These are phyloP conservation scores for Funneliformis geosporum DNA, from an alignment of 192 early-diverging fungal genomes.

Conservation along the genomic window DNA sequence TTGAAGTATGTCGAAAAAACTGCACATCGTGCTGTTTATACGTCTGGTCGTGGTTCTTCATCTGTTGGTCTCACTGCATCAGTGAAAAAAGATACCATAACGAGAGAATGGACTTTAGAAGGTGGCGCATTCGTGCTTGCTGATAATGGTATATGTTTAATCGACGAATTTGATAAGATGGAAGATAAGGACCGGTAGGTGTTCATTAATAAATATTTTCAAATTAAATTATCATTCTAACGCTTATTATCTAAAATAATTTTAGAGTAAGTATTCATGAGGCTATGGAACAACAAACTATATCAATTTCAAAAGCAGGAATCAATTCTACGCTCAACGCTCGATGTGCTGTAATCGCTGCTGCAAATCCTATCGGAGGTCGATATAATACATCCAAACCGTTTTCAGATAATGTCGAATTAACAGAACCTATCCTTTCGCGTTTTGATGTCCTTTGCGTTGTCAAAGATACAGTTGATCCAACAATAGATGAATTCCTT, in stretches of 20 bases:
- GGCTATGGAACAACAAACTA: constrained; percentile 90
- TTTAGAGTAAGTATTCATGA: constrained; percentile 90
- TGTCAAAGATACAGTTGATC: constrained; percentile 90
- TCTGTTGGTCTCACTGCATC: constrained; percentile 85
- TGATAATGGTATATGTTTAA: constrained; percentile 85
- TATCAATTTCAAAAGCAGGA: constrained; percentile 87
- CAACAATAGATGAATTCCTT: constrained; percentile 84
- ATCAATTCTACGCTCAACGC: constrained; percentile 86
- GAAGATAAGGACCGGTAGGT: constrained; percentile 74
- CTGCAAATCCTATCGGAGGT: constrained; percentile 83
- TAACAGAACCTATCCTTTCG: constrained; percentile 98
- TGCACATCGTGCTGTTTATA: constrained; percentile 82
- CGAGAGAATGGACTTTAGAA: constrained; percentile 87
- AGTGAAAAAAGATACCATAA: constrained; percentile 82
- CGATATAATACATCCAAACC: constrained; percentile 88
- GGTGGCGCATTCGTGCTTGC: constrained; percentile 87
- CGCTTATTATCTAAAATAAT: neutral
- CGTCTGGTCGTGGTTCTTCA: constrained; percentile 83
- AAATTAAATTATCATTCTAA: neutral
- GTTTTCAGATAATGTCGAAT: constrained; percentile 95
- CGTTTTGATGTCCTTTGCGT: constrained; percentile 98
- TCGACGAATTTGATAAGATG: constrained; percentile 94
- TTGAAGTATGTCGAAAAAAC: constrained; percentile 85
- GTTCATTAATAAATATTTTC: neutral
- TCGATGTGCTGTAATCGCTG: constrained; percentile 78